Conservation (phyloP, 2,329 filamentous ascomycete genomes). For the Trichoderma atrobrunneum region DNA sequence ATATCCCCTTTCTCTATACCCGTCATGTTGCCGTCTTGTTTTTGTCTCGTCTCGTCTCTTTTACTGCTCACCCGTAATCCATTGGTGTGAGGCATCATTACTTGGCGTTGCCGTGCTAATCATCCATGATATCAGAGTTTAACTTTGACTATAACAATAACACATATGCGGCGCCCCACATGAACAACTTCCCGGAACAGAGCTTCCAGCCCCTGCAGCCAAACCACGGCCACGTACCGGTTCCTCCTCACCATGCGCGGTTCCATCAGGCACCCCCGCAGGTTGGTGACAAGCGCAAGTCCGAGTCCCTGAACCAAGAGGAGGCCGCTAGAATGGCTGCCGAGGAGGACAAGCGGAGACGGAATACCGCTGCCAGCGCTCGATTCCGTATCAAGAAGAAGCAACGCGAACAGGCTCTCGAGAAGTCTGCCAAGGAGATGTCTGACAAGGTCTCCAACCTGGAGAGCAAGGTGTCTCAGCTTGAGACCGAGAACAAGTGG, state of each 20-base stretch:
- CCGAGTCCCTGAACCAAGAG: slow-evolving; percentile 58
- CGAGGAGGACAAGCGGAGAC: slow-evolving; percentile 85
- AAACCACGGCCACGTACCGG: slow-evolving; percentile 41
- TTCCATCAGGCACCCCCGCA: slow-evolving; percentile 32
- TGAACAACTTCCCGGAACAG: slow-evolving; percentile 41
- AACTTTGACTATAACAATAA: slow-evolving; percentile 53
- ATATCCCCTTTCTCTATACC: slow-evolving; percentile 15
- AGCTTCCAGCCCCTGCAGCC: slow-evolving; percentile 54
- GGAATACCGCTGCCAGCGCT: slow-evolving; percentile 84
- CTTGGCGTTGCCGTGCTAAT: slow-evolving; percentile 8
- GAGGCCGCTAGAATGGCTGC: slow-evolving; percentile 70
- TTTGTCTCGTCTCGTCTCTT: background rate
- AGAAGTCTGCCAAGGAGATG: slow-evolving; percentile 79
- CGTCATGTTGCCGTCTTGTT: background rate
- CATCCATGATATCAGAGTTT: slow-evolving; percentile 52
- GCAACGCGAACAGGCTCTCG: slow-evolving; percentile 83
- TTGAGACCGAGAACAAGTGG: slow-evolving; percentile 84
- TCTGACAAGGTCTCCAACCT: slow-evolving; percentile 72
- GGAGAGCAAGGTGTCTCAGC: slow-evolving; percentile 69
- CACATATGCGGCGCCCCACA: slow-evolving; percentile 49
- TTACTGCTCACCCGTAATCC: background rate
- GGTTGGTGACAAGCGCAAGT: slow-evolving; percentile 46
- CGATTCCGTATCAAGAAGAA: slow-evolving; percentile 96
- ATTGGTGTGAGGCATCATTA: background rate
- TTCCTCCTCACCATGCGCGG: slow-evolving; percentile 39